phyloP scores from a whole-genome alignment of 2,329 filamentous ascomycete species.

The Aureobasidium sp. region DNA sequence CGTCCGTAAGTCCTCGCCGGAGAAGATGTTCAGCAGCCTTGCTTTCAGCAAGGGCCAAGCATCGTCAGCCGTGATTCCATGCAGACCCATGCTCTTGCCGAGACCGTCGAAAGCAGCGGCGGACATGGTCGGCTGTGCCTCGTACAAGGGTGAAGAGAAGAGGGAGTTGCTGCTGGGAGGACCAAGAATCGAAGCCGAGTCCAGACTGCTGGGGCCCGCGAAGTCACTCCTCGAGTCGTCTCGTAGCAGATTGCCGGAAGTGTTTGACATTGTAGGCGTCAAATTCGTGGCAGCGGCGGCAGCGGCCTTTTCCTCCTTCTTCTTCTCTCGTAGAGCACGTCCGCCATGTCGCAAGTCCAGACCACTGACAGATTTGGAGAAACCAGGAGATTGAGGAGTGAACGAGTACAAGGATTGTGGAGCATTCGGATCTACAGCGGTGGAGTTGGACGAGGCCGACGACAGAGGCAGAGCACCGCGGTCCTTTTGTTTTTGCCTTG shows the following conservation, averaged over 20 bases:
- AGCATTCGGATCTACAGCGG: constrained; percentile 65
- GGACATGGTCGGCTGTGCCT: constrained; percentile 27
- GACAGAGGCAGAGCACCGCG: constrained; percentile 62
- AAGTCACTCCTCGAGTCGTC: constrained; percentile 19
- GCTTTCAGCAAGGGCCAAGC: constrained; percentile 77
- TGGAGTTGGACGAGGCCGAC: constrained; percentile 69
- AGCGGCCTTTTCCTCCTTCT: constrained; percentile 46
- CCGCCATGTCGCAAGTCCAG: constrained; percentile 73
- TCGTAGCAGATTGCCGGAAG: constrained; percentile 19
- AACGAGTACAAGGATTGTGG: constrained; percentile 75
- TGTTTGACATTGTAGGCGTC: constrained; percentile 27
- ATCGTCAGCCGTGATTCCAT: constrained; percentile 55
- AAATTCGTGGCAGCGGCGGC: constrained; percentile 30
- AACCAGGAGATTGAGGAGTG: constrained; percentile 68
- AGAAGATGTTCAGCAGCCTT: constrained; percentile 69
- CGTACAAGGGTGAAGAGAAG: constrained; percentile 26
- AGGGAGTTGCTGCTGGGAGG: constrained; percentile 25
- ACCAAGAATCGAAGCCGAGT: constrained; percentile 17
- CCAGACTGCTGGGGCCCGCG: constrained; percentile 20
- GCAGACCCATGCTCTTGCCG: constrained; percentile 41
- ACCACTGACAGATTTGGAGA: constrained; percentile 76
- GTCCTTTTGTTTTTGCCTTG: constrained; percentile 73
- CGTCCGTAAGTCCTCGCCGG: constrained; percentile 71
- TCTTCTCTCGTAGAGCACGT: constrained; percentile 68
- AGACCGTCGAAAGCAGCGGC: constrained; percentile 38